phyloP scores from a whole-genome alignment of 129 eudicot species.

The Lonicera japonica region DNA sequence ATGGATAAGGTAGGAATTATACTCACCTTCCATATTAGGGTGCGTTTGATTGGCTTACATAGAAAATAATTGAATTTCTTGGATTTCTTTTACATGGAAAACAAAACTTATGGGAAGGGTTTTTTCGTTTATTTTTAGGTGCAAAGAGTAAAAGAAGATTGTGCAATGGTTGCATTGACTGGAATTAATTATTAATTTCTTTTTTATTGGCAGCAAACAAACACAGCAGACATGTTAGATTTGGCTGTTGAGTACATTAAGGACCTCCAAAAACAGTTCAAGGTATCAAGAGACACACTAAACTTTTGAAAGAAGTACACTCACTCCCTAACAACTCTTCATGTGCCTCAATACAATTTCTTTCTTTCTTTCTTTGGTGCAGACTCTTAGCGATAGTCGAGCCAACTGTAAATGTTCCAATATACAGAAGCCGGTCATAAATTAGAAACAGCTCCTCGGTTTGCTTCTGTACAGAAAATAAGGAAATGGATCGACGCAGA shows the following conservation, averaged over 20 bases:
- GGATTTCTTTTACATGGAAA: not conserved
- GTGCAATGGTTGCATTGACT: too few relatives aligned
- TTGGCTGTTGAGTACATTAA: constrained; percentile 93
- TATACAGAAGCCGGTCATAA: constrained; percentile 19
- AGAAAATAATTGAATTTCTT: not conserved
- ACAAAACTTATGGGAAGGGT: too few relatives aligned
- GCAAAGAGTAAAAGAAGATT: too few relatives aligned
- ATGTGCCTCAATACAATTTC: not conserved
- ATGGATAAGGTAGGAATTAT: constrained; percentile 77
- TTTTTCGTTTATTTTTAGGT: too few relatives aligned
- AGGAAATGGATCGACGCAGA: not conserved
- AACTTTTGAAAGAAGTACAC: not conserved
- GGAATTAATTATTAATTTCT: not conserved
- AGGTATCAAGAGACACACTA: constrained; percentile 34
- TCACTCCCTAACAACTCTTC: constrained; percentile 1
- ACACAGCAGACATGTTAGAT: constrained; percentile 97
- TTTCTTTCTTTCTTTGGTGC: constrained; percentile 9
- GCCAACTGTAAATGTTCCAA: constrained; percentile 70
- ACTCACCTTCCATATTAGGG: not conserved
- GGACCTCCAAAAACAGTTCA: constrained; percentile 73
- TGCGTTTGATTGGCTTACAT: not conserved
- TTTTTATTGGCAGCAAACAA: constrained; percentile 67
- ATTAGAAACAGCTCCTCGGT: constrained; percentile 12
- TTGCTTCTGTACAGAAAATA: constrained; percentile 11
- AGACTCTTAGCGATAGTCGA: constrained; percentile 62